phyloP scores from a whole-genome alignment of 768 basidiomycete genomes.

The Mrakia hoshinonis region DNA sequence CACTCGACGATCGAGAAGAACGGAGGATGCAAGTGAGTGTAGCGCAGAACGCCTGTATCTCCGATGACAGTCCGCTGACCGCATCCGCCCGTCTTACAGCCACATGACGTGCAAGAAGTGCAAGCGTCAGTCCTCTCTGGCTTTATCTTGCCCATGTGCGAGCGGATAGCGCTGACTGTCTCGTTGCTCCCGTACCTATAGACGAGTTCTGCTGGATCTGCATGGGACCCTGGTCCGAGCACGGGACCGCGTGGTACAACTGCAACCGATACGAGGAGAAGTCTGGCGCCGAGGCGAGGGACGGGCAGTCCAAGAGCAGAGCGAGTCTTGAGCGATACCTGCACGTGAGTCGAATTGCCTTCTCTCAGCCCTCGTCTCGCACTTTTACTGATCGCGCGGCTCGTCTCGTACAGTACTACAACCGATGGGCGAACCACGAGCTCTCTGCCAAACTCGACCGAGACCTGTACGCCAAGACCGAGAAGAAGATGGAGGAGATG shows the following conservation, averaged over 20 bases:
- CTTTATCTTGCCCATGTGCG: neutral
- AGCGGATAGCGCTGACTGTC: constrained; percentile 7
- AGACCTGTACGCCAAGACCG: constrained; percentile 85
- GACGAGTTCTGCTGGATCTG: constrained; percentile 92
- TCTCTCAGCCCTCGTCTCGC: neutral
- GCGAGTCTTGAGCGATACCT: constrained; percentile 91
- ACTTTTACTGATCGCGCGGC: neutral
- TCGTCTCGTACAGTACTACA: constrained; percentile 69
- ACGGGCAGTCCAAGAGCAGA: constrained; percentile 80
- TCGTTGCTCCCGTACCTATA: neutral
- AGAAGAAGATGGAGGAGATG: constrained; percentile 99
- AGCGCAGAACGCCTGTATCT: neutral
- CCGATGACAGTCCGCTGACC: neutral
- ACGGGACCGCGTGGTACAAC: constrained; percentile 95
- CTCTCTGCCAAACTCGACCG: constrained; percentile 94
- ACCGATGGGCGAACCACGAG: constrained; percentile 98
- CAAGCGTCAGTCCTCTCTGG: constrained; percentile 50
- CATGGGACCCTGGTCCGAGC: constrained; percentile 97
- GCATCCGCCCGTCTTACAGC: constrained; percentile 46
- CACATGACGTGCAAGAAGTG: constrained; percentile 99
- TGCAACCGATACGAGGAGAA: constrained; percentile 97
- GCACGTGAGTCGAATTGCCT: constrained; percentile 55
- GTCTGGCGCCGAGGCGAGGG: constrained; percentile 70
- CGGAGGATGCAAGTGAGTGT: constrained; percentile 94
- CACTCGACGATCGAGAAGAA: constrained; percentile 99